Evolutionary conservation across 805 yeast genomes (phyloP), one percentile per base, ranked within the genome.

Genomic region (Hanseniaspora thailandica): DNA sequence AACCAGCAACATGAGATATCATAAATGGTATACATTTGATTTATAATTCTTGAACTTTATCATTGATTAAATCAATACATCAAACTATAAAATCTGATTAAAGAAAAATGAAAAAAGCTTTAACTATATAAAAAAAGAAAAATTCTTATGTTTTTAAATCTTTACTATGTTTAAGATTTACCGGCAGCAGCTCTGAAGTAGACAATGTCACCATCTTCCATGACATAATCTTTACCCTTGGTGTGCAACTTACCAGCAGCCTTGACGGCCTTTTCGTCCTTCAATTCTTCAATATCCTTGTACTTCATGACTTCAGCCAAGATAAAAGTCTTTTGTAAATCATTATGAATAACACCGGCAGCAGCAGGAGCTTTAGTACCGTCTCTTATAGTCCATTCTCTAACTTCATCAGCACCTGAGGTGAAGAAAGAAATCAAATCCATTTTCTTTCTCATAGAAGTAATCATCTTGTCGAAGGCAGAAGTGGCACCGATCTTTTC

Each of bases 321-420:
- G 63, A 93, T 88, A 68, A 93, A 93, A 22, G 97, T 90, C 69
- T 83, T 86, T 77, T 86, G 89, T 67, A 90, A 78, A 71, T 90
- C 98, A 38, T 89, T 85, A 70, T 93, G 98, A 63, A 90, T 90
- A 44, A 93, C 95, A 67, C 97, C 97, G 22, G 98, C 98, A 44
- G 98, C 97, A 65, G 85, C 88, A n/a, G 98, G 98, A 52, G 97
- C 97, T 62, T 86, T 82, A 45, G 90, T 84, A 61, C 94, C 94
- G 61, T 76, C 74, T 71, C 97, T 81, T 58, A 93, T 81, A 34
- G 98, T 93, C 98, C 98, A 93, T 71, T 94, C 97, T 69, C 97
- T 84, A 48, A 89, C 95, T 73, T 93, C 98, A 57, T 86, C 86
- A 40, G 95, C 84, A 61, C 98, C 98, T 66, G 93, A 83, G 34